Evolutionary conservation across 2,329 filamentous ascomycete species (phyloP).

Genomic region (Diaporthe sp.): DNA sequence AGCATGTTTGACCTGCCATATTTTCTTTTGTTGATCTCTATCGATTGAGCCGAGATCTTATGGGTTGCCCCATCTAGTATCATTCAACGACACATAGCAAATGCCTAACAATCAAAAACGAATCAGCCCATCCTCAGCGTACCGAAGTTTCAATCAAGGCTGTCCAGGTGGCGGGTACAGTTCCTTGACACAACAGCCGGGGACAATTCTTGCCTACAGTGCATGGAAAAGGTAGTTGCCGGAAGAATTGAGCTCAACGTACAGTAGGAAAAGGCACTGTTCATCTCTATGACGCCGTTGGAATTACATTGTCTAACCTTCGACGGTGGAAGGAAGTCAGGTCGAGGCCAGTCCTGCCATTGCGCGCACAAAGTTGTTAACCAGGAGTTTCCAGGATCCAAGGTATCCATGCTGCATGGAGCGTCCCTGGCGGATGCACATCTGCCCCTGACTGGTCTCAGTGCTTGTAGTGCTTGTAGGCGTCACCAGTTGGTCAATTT

Average conservation of each 20-base stretch:
- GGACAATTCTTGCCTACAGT: background rate
- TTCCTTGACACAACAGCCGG: background rate
- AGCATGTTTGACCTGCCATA: background rate
- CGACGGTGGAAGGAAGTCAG: no score
- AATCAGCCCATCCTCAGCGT: background rate
- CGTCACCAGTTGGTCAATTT: background rate
- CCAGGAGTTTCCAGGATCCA: background rate
- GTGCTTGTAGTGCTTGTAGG: background rate
- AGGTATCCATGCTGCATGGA: background rate
- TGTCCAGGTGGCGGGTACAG: background rate
- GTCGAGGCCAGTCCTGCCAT: background rate
- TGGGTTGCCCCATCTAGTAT: conserved; percentile 1
- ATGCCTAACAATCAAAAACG: background rate
- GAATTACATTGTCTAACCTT: background rate
- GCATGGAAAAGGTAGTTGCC: background rate
- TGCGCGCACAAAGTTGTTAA: background rate
- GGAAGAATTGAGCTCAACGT: no score
- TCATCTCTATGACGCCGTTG: background rate
- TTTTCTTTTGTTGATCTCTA: conserved; percentile 16
- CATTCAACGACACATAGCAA: background rate
- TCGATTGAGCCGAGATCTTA: conserved; percentile 10
- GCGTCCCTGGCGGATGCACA: background rate
- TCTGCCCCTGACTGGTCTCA: background rate
- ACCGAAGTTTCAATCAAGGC: background rate
- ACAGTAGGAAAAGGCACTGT: background rate